phyloP scores from a whole-genome alignment of 805 yeast genomes.

The Jamesozyma spencerorum region DNA sequence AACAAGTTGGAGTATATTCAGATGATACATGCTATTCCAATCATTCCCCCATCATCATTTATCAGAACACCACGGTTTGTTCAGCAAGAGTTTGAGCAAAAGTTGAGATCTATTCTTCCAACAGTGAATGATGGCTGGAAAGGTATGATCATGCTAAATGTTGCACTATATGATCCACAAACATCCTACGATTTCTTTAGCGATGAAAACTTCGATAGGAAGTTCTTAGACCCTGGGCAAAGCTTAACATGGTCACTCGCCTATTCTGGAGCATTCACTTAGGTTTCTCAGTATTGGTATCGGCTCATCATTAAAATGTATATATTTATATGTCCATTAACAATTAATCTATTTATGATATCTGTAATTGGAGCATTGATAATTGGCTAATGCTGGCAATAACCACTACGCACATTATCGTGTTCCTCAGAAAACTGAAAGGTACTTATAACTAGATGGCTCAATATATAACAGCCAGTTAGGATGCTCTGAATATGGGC shows the following conservation, averaged over 20 bases:
- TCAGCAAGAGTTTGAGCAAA: slow-evolving; percentile 53
- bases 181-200: slow-evolving; percentile 56
- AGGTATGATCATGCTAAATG: slow-evolving; percentile 62
- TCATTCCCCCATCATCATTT: slow-evolving; percentile 55
- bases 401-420: too few species aligned
- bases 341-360: too few species aligned
- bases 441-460: too few species aligned
- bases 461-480: too few species aligned
- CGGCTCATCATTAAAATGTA: not conserved
- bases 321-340: slow-evolving; percentile 2
- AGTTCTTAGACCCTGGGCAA: slow-evolving; percentile 72
- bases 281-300: too few species aligned
- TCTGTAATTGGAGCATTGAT: too few species aligned
- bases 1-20: slow-evolving; percentile 64
- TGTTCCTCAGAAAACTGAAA: too few species aligned
- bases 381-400: too few species aligned
- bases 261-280: slow-evolving; percentile 41
- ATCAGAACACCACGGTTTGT: slow-evolving; percentile 48
- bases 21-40: slow-evolving; percentile 71
- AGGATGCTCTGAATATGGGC: too few species aligned
- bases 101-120: slow-evolving; percentile 37
- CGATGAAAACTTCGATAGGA: slow-evolving; percentile 41
- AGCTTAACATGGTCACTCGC: slow-evolving; percentile 81
- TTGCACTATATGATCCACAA: slow-evolving; percentile 63
- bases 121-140: slow-evolving; percentile 59